Evolutionary conservation across 2,329 filamentous ascomycete genomes (phyloP).

Genomic region (Celoporthe dispersa): DNA sequence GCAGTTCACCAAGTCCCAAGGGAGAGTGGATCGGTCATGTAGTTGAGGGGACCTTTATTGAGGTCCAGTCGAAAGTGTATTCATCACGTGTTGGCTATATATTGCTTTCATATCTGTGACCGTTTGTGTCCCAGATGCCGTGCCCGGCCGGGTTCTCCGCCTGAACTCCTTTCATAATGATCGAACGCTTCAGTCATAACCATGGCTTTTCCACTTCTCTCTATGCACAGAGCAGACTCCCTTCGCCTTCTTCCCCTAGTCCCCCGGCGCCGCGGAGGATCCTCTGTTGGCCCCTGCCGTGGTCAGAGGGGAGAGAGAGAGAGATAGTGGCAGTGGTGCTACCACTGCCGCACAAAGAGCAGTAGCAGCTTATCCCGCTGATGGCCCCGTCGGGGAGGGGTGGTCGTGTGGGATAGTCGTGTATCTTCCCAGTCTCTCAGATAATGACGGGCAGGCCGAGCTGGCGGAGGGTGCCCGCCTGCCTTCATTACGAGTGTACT

Average conservation of each 20-base stretch:
- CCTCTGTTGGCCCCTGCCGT: background rate
- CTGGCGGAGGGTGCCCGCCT: background rate
- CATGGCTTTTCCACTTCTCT: background rate
- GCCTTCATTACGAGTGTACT: background rate
- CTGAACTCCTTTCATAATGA: background rate
- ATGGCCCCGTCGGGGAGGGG: background rate
- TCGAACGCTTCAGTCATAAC: background rate
- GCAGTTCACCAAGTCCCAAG: no score
- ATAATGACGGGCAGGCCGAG: background rate
- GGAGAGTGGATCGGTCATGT: no score
- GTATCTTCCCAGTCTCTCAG: background rate
- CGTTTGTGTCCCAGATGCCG: background rate
- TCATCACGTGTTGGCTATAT: conserved; percentile 2
- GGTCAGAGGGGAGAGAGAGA: background rate
- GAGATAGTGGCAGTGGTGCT: background rate
- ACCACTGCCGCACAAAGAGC: background rate
- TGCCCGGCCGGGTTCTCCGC: background rate
- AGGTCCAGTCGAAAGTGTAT: background rate
- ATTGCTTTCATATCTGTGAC: background rate
- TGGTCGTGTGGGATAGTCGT: background rate
- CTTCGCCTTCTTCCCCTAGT: background rate
- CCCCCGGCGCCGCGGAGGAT: background rate
- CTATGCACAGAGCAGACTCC: background rate
- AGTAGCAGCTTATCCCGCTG: background rate
- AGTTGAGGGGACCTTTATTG: background rate